phyloP scores from a whole-genome alignment of 2,329 filamentous ascomycete genomes.

The Tolypocladium ophioglossoides region DNA sequence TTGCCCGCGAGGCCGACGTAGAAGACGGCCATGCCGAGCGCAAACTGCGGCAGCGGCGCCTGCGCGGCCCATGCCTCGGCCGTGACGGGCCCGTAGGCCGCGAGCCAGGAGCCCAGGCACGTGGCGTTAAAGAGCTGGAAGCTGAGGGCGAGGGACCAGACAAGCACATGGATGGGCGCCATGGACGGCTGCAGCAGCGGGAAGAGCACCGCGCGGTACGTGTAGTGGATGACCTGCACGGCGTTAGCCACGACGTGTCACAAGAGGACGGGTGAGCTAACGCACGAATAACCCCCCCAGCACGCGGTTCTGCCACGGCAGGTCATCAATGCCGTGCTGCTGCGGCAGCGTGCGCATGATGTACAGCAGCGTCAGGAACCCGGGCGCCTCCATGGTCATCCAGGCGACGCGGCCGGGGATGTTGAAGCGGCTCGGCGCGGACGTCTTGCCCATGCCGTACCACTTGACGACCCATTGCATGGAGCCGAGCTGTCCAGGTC shows the following conservation, averaged over 20 bases:
- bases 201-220: slow-evolving; percentile 76
- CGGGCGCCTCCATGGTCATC: slow-evolving; percentile 78
- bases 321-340: slow-evolving; percentile 41
- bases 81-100: slow-evolving; percentile 64
- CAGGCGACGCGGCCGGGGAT: slow-evolving; percentile 82
- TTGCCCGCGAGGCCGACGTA: slow-evolving; percentile 67
- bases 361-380: slow-evolving; percentile 69
- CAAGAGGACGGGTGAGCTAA: slow-evolving; percentile 6
- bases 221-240: slow-evolving; percentile 66
- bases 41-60: slow-evolving; percentile 36
- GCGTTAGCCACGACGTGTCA: background rate
- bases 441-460: slow-evolving; percentile 93
- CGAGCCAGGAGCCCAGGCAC: slow-evolving; percentile 70
- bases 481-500: slow-evolving; percentile 48
- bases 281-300: slow-evolving; percentile 57
- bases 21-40: slow-evolving; percentile 63
- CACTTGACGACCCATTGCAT: slow-evolving; percentile 68
- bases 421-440: slow-evolving; percentile 62
- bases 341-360: slow-evolving; percentile 59
- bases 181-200: slow-evolving; percentile 84
- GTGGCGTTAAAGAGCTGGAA: slow-evolving; percentile 80
- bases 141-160: slow-evolving; percentile 51
- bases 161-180: slow-evolving; percentile 69
- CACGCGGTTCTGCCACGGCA: slow-evolving; percentile 71
- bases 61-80: slow-evolving; percentile 34